Percentiles rank a stretch among this genome's conserved stretches.
These are phyloP conservation scores for Rutidosis leptorrhynchoides DNA, from an alignment of 129 eudicot species.

Conservation along the genomic window DNA sequence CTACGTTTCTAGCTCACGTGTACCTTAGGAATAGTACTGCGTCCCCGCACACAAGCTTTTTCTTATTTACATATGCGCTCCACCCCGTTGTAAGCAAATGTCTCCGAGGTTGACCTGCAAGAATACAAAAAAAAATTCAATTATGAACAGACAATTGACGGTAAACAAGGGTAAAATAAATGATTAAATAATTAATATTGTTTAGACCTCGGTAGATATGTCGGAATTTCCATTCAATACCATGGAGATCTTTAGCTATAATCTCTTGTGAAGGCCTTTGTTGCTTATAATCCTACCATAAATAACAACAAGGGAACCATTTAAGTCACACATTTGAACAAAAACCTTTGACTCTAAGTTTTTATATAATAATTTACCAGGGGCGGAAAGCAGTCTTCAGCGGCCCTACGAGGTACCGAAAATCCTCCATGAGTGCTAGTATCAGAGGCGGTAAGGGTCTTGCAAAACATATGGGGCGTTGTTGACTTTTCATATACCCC, in stretches of 20 bases:
- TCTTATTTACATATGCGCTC: conserved; percentile 91
- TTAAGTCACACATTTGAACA: neutral
- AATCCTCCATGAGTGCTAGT: conserved; percentile 99
- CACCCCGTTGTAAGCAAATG: conserved; percentile 98
- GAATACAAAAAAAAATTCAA: neutral
- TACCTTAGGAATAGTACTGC: conserved; percentile 96
- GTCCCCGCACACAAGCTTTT: conserved; percentile 97
- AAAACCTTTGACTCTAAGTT: neutral
- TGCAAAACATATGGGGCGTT: conserved; percentile 99
- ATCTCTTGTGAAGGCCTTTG: conserved; percentile 98
- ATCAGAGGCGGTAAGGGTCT: conserved; percentile 95
- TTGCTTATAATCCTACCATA: conserved; percentile 69
- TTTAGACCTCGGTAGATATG: conserved; percentile 80
- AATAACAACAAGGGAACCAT: neutral
- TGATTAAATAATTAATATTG: neutral
- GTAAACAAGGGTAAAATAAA: conserved; percentile 1
- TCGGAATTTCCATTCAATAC: conserved; percentile 82
- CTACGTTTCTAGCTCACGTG: neutral
- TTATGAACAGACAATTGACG: too few relatives aligned
- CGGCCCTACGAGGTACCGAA: conserved; percentile 98
- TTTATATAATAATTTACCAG: conserved; percentile 39
- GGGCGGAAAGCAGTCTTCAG: conserved; percentile 98
- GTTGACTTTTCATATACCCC: conserved; percentile 48
- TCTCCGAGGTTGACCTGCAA: conserved; percentile 91
- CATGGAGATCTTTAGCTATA: conserved; percentile 90